Base-by-base conservation (phyloP, 805 yeast genomes). In the Candida boidinii region DNA sequence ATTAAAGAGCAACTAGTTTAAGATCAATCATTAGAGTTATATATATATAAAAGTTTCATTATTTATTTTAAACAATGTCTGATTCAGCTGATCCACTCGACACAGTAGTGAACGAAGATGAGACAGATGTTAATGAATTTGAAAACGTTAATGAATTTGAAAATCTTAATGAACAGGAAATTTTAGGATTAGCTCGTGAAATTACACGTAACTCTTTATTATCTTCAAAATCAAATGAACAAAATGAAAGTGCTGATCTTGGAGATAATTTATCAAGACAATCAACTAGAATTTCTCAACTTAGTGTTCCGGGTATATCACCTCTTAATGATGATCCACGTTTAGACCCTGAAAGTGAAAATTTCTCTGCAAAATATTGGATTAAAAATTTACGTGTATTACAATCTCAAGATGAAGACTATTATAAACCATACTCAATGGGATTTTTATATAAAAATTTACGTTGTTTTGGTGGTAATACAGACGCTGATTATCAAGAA, bases 401-500 rank as follows among this genome's bases (percentile, higher is more conserved):
- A 37, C 53, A 58, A 42, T 64, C 63, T 23, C 48, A 66, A 2
- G 81, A 79, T 44, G 72, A 73, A 0, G 83, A 77, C 17, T 73
- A 73, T 54, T 79, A 72, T 49, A 75, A 70, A 47, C 81, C 79
- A 15, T 62, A 76, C 20, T 60, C 70, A 13, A 56, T 79, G 42
- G 81, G 83, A 16, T 54, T 79, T 38, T 72, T 73, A 7, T 77
- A 73, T 63, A 64, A 66, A 37, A 55, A 76, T 45, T 57, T 79
- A 45, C 51, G 79, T 37, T 82, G 80, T 4, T 68, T 55, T 40
- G 87, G 86, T 51, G 64, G 73, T 33, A 80, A 85, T 4, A 64
- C 76, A 3, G 85, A 76, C 51, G 68, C 79, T 9, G 82, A 79
- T 47, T 79, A 72, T 52, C 84, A 76, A 52, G 61, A 74, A 4